Base-by-base conservation (phyloP, 1,284 basidiomycete species). In the Mycosarcoma mackinlayi region DNA sequence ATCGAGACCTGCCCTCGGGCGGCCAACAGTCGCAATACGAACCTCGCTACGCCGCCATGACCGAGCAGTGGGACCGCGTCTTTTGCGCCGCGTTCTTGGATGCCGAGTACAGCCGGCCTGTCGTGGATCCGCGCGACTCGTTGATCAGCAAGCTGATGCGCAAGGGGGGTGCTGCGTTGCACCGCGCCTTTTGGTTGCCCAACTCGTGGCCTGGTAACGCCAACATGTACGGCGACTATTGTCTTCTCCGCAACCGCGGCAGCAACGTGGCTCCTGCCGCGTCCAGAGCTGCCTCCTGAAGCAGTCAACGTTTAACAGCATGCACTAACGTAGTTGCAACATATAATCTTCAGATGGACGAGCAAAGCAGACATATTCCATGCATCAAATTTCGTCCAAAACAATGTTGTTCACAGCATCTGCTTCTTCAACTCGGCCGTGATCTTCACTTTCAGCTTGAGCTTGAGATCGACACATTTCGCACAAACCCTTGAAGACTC, bases 61-160 rank as follows among this genome's bases (percentile, higher is more conserved):
- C 39, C 2, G 62, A 62, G 7, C 16, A 57, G 4, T 81, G 77
- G 77, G 54, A 64, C 13, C 53, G 62, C 18, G 61, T 81, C 16
- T 48, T 59, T 13, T 82, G 79, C 46, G 19, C 28, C 1, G 62
- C 67, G 2, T 79, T 82, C 50, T 55, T 82, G n/a, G 80, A 82
- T 40, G 64, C 73, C 0, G 71, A 71, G 6, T 67, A 54, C 25
- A 72, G 68, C 44, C 59, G 73, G 6, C 50, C 53, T 3, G 71
- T 53, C 3, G 44, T 61, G 0, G 57, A 61, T 8, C 44, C 47
- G 13, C 24, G 39, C 14, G 49, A 64, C 23, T 42, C 39, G 19
- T 14, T 31, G 23, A 10, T 45, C 16, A 58, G n/a, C 37, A 46
- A 24, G 31, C 4, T 40, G 14, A 51, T 8, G 7, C 41, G 21